These are phyloP conservation scores for Citrus maxima DNA, from an alignment of 345 rosid genomes.

Conservation along the genomic window DNA sequence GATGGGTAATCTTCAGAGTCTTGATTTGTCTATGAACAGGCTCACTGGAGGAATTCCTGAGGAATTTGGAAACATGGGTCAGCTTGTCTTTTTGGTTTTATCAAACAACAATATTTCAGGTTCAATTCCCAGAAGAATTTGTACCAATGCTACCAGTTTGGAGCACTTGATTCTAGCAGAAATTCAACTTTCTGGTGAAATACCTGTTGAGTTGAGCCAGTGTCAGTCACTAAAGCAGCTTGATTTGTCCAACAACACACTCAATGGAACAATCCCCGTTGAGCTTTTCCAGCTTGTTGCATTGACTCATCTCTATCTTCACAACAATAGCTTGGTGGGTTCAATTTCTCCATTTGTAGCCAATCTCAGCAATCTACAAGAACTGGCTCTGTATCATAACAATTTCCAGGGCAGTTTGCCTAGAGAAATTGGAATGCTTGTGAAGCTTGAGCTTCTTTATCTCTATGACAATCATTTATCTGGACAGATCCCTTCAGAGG, in stretches of 20 bases:
- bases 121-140: conserved; percentile 44
- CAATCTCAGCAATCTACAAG: conserved; percentile 67
- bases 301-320: conserved; percentile 70
- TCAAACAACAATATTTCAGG: conserved; percentile 64
- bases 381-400: conserved; percentile 73
- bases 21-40: conserved; percentile 68
- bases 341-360: conserved; percentile 53
- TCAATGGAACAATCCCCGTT: conserved; percentile 61
- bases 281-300: conserved; percentile 46
- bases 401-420: conserved; percentile 71
- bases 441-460: conserved; percentile 53
- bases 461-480: conserved; percentile 71
- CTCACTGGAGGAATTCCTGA: conserved; percentile 71
- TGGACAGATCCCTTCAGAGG: conserved; percentile 73
- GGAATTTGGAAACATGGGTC: conserved; percentile 66
- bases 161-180: conserved; percentile 49
- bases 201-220: conserved; percentile 54
- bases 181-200: conserved; percentile 59
- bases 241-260: conserved; percentile 76
- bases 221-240: conserved; percentile 65
- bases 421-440: conserved; percentile 52
- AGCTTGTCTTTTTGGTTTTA: conserved; percentile 55
- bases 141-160: conserved; percentile 55
- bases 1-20: conserved; percentile 48
- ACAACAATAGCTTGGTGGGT: conserved; percentile 86